Conservation (phyloP, 108 stramenopile species). For the Schizochytrium sp. region DNA sequence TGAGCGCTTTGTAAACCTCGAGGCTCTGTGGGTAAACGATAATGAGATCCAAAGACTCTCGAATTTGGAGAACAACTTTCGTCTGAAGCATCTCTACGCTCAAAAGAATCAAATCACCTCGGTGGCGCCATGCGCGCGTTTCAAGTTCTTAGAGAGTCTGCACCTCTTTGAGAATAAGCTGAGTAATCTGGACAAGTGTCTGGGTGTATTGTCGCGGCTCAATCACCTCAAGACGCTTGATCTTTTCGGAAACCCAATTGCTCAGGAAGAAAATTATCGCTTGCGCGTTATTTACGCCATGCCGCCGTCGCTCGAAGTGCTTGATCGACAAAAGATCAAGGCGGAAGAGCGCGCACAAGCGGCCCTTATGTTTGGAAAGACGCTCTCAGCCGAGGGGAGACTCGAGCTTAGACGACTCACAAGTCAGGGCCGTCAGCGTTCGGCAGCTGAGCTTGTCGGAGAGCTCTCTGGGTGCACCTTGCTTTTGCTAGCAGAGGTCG, state of each 20-base stretch:
- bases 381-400: neutral
- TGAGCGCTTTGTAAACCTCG: constrained; percentile 18
- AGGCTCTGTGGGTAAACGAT: constrained; percentile 14
- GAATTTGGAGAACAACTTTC: neutral
- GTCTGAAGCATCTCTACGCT: constrained; percentile 13
- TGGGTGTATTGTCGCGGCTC: neutral
- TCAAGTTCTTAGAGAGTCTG: neutral
- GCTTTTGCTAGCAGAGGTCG: neutral
- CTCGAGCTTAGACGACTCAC: neutral
- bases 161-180: neutral
- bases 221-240: neutral
- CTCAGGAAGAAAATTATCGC: constrained; percentile 5
- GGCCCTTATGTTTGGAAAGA: neutral
- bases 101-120: neutral
- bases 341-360: neutral
- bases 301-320: neutral
- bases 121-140: neutral
- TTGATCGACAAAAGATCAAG: neutral
- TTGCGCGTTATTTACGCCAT: neutral
- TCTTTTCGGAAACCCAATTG: neutral
- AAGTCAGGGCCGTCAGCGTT: neutral
- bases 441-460: neutral
- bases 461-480: neutral
- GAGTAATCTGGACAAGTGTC: neutral
- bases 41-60: neutral